Conservation (phyloP, 2,329 filamentous ascomycete genomes). For the Microascus cirrosus region DNA sequence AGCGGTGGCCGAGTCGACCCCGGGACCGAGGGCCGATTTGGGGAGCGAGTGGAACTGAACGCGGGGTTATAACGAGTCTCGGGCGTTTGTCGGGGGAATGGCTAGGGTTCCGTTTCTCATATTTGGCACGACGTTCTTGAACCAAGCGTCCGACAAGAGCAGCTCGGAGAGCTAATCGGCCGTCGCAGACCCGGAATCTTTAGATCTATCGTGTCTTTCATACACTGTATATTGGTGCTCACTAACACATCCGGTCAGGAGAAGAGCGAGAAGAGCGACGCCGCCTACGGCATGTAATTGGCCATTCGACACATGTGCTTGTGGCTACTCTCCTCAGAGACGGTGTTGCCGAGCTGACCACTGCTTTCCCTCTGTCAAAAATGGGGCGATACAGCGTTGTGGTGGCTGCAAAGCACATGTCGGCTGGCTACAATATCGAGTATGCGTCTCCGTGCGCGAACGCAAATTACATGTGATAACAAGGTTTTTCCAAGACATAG, state of each 20-base stretch:
- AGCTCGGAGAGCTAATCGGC: conserved; percentile 48
- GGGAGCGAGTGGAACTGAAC: conserved; percentile 46
- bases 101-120: no score
- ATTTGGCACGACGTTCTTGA: conserved; percentile 57
- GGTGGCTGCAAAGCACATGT: conserved; percentile 78
- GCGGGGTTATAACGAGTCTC: no score
- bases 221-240: background rate
- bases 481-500: no score
- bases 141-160: conserved; percentile 63
- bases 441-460: conserved; percentile 40
- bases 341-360: conserved; percentile 40
- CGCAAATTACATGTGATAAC: no score
- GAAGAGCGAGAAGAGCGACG: background rate
- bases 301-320: background rate
- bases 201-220: conserved; percentile 37
- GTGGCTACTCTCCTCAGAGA: conserved; percentile 17
- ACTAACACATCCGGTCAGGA: no score
- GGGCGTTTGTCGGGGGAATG: no score
- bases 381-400: conserved; percentile 42
- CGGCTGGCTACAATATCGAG: conserved; percentile 83
- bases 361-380: conserved; percentile 35
- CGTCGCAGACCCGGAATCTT: conserved; percentile 42
- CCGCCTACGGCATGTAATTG: no score
- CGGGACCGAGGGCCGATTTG: conserved; percentile 45
- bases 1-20: conserved; percentile 58